Conservation (phyloP, 2,329 filamentous ascomycete species). For the Dactylellina drechsleri region DNA sequence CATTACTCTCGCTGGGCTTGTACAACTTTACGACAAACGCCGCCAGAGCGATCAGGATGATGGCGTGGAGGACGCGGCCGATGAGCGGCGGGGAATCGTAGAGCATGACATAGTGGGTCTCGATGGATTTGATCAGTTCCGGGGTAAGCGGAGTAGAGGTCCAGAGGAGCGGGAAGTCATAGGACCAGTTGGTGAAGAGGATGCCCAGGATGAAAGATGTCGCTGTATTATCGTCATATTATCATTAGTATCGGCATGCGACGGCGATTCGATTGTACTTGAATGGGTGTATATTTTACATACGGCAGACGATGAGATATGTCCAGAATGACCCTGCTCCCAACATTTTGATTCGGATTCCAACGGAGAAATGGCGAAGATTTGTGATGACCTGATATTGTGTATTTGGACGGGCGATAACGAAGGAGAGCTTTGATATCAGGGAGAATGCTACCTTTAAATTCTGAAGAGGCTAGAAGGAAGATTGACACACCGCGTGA, state of each 20-base stretch:
- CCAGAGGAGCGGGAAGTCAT: constrained; percentile 91
- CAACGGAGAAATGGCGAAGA: background rate
- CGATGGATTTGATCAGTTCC: constrained; percentile 82
- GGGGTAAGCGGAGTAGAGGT: constrained; percentile 72
- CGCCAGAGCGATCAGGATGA: constrained; percentile 84
- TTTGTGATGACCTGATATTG: background rate
- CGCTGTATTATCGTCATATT: constrained; percentile 65
- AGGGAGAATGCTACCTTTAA: no score
- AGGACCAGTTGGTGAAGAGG: constrained; percentile 94
- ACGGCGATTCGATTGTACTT: no score
- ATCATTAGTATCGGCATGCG: constrained; percentile 4
- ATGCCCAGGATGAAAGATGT: constrained; percentile 98
- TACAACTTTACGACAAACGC: constrained; percentile 96
- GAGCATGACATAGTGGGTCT: constrained; percentile 88
- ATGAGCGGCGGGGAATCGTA: constrained; percentile 92
- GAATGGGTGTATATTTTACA: constrained; percentile 61
- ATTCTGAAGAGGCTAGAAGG: no score
- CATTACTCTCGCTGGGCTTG: constrained; percentile 90
- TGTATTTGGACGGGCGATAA: background rate
- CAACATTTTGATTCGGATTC: constrained; percentile 34
- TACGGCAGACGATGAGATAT: constrained; percentile 95
- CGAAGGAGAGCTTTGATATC: background rate
- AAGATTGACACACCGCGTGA: no score
- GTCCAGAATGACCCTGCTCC: constrained; percentile 84
- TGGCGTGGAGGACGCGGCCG: constrained; percentile 90